A percentile compares a stretch with the other conserved stretches of the same genome.
phyloP scores from a whole-genome alignment of 345 rosid genomes.

The Arabis hirsuta region DNA sequence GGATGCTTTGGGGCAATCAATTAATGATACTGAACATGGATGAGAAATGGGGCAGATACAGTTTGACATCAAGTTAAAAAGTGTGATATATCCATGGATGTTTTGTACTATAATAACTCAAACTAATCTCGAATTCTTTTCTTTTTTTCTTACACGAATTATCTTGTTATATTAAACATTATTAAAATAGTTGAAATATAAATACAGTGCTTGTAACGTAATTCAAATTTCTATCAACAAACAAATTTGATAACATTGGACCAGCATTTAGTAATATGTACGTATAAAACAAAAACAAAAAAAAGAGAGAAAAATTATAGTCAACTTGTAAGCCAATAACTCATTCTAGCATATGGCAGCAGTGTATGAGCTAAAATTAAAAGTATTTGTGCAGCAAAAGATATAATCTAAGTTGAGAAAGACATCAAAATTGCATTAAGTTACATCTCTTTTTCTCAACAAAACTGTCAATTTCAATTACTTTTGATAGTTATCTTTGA shows the following conservation, averaged over 20 bases:
- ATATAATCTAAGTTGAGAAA: constrained; percentile 6
- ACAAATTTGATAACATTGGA: too few relatives aligned
- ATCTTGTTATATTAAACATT: too few relatives aligned
- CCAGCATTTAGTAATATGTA: too few relatives aligned
- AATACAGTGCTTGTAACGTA: too few relatives aligned
- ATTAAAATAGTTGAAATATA: too few relatives aligned
- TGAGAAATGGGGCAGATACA: constrained; percentile 19
- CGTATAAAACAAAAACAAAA: too few relatives aligned
- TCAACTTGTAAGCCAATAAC: constrained; percentile 18
- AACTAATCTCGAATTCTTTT: too few relatives aligned
- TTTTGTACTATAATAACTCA: too few relatives aligned
- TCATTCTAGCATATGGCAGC: background rate
- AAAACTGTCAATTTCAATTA: too few relatives aligned
- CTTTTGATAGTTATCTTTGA: too few relatives aligned
- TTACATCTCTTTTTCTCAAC: constrained; percentile 7
- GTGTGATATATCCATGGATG: background rate
- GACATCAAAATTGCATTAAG: constrained; percentile 8
- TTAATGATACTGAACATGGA: constrained; percentile 20
- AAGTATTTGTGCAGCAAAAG: background rate
- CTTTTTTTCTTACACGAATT: too few relatives aligned
- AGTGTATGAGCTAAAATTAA: background rate
- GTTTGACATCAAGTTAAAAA: constrained; percentile 9
- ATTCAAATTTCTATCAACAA: too few relatives aligned
- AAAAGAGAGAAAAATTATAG: background rate
- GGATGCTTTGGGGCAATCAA: background rate